Conservation (phyloP, 352 stramenopile genomes). For the Phytophthora quininea region DNA sequence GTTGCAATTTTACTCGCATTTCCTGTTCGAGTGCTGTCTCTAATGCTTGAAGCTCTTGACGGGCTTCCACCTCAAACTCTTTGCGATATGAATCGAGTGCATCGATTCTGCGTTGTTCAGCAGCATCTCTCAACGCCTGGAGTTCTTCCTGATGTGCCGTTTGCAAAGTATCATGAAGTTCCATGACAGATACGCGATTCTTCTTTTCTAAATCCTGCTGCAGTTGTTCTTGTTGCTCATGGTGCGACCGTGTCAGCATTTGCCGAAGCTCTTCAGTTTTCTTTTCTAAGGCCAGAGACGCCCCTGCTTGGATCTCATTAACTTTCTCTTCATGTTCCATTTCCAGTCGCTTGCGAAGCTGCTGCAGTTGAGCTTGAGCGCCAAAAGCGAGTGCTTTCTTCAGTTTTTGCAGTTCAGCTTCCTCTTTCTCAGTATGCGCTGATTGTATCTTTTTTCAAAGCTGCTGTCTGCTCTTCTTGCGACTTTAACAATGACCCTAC, state of each 20-base stretch:
- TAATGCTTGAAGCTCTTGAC: conserved; percentile 38
- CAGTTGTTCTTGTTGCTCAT: conserved; percentile 44
- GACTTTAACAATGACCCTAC: conserved; percentile 40
- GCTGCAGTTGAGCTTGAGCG: conserved; percentile 65
- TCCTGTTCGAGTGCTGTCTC: conserved; percentile 55
- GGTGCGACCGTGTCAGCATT: conserved; percentile 43
- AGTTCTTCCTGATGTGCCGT: conserved; percentile 28
- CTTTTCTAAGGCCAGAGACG: conserved; percentile 34
- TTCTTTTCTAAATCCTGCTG: conserved; percentile 48
- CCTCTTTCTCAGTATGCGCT: conserved; percentile 43
- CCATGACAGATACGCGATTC: conserved; percentile 52
- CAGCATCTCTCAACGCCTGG: conserved; percentile 29
- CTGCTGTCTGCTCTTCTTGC: conserved; percentile 52
- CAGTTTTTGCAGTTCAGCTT: conserved; percentile 60
- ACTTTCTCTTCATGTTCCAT: conserved; percentile 45
- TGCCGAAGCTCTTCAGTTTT: conserved; percentile 51
- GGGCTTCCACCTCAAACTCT: conserved; percentile 42
- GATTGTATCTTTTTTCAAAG: conserved; percentile 52
- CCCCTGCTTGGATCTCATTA: conserved; percentile 30
- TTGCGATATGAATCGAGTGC: conserved; percentile 25
- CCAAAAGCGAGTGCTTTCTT: conserved; percentile 62
- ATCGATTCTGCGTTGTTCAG: conserved; percentile 25
- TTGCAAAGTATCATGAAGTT: conserved; percentile 61
- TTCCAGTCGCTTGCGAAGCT: conserved; percentile 52
- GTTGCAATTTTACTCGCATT: conserved; percentile 34